Base-by-base conservation (phyloP, 208 protist species). In the Leptomonas pyrrhocoris region DNA sequence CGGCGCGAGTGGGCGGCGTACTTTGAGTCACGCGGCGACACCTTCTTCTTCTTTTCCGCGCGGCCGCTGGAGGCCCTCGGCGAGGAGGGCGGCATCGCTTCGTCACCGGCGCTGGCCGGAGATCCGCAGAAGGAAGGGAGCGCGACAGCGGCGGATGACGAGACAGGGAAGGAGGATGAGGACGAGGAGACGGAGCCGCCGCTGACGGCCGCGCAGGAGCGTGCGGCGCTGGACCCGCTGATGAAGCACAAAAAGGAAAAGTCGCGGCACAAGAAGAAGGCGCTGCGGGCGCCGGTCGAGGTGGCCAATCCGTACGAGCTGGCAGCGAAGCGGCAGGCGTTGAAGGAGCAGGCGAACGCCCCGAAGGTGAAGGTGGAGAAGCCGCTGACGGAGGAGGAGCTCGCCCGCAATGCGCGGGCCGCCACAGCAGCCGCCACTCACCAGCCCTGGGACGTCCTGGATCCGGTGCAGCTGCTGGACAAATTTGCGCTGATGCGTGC, bases 31-130 rank as follows among this genome's bases (percentile, higher is more conserved):
- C 59, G 94, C 31, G 84, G 80, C 19, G 92, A 98, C 49, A 42
- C 69, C 2, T 98, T 95, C 68, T 83, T 96, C 68, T 99, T 99
- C 76, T 99, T 98, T 71, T 93, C 89, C 9, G 88, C 91, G n/a
- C 69, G 82, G 40, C 77, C 84, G 31, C 71, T 80, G 51, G 68
- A 88, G 19, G 62, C 59, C 1, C 23, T 68, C 28, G 57, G 40
- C 4, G 64, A 34, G 6, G 73, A 76, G 28, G 42, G 18, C 21
- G 74, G 63, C 62, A 61, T 50, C 50, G 58, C 69, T n/a, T 48
- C 62, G 36, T 81, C 65, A 25, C 19, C 43, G 9, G 74, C 65
- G 25, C 23, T 62, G 34, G 63, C 53, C 6, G 74, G 69, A 31
- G 18, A 53, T 8, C 55, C 68, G 31, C 31, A 70, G 16, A n/a